Evolutionary conservation across 805 yeast genomes (phyloP).

Genomic region (Suhomyces sp.): DNA sequence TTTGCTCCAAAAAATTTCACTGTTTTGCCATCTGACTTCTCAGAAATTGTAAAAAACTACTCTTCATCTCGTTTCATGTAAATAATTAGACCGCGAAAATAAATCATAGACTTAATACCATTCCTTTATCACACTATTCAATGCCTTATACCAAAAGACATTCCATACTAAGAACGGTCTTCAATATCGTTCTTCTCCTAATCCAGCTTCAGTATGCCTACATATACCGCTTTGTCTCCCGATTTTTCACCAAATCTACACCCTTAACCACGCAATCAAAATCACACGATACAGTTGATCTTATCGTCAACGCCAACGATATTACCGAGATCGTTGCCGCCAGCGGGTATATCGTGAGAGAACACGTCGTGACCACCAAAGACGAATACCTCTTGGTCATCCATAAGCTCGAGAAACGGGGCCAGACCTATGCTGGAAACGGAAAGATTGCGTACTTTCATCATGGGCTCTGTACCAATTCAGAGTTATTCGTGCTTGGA

Average conservation of each 20-base stretch:
- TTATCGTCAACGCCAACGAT: conserved; percentile 16
- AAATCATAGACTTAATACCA: too few species aligned
- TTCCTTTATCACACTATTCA: too few species aligned
- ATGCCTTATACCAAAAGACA: too few species aligned
- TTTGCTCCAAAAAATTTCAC: too few species aligned
- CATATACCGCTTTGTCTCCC: too few species aligned
- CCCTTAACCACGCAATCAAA: too few species aligned
- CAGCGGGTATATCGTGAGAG: conserved; percentile 25
- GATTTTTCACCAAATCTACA: neutral
- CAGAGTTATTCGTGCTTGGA: conserved; percentile 29
- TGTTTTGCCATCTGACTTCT: too few species aligned
- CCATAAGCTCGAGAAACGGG: conserved; percentile 23
- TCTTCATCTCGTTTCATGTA: too few species aligned
- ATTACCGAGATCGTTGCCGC: conserved; percentile 24
- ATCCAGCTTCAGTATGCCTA: neutral
- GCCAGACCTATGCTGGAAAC: neutral
- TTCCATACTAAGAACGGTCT: conserved; percentile 1
- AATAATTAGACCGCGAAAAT: too few species aligned
- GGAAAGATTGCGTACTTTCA: conserved; percentile 29
- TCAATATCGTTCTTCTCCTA: conserved; percentile 1
- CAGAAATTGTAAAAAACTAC: too few species aligned
- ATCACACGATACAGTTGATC: conserved; percentile 1
- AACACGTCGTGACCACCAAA: conserved; percentile 30
- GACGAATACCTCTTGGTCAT: conserved; percentile 29
- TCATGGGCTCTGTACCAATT: conserved; percentile 32